phyloP scores from a whole-genome alignment of 768 basidiomycete genomes.

The Phanerochaete sordida region DNA sequence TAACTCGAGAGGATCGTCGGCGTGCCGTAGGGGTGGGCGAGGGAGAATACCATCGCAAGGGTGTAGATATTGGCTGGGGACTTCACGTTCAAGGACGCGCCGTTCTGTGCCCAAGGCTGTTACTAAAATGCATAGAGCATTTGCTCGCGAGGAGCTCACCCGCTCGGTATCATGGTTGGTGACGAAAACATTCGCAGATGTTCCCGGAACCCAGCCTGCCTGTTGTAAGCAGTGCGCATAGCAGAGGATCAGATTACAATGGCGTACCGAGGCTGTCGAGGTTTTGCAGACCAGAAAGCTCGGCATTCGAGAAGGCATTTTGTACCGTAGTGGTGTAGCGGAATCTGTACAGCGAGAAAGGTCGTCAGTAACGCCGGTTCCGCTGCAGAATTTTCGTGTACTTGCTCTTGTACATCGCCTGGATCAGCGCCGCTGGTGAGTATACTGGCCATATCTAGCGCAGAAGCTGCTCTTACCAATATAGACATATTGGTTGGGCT shows the following conservation, averaged over 20 bases:
- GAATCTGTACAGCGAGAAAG: constrained; percentile 33
- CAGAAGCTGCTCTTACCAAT: constrained; percentile 44
- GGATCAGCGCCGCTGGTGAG: no score
- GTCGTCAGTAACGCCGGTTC: background rate
- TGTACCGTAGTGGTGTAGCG: constrained; percentile 52
- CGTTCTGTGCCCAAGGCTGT: no score
- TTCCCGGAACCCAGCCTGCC: constrained; percentile 52
- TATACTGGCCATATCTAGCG: background rate
- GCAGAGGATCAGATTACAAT: no score
- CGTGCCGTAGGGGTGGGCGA: constrained; percentile 66
- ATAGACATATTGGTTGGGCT: constrained; percentile 51
- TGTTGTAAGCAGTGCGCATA: no score
- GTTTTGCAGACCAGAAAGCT: constrained; percentile 49
- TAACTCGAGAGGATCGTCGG: constrained; percentile 63
- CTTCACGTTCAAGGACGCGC: constrained; percentile 50
- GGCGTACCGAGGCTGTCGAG: constrained; percentile 45
- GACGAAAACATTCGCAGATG: constrained; percentile 59
- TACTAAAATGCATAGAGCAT: no score
- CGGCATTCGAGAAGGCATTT: constrained; percentile 47
- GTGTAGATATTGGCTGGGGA: constrained; percentile 66
- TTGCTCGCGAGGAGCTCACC: constrained; percentile 25
- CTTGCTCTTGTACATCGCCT: constrained; percentile 65
- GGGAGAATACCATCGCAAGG: constrained; percentile 57
- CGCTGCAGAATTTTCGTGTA: background rate
- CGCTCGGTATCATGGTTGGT: constrained; percentile 71